These are phyloP conservation scores for Pezizomycotina sp. DNA, from an alignment of 2,329 filamentous ascomycete genomes.

Conservation along the genomic window DNA sequence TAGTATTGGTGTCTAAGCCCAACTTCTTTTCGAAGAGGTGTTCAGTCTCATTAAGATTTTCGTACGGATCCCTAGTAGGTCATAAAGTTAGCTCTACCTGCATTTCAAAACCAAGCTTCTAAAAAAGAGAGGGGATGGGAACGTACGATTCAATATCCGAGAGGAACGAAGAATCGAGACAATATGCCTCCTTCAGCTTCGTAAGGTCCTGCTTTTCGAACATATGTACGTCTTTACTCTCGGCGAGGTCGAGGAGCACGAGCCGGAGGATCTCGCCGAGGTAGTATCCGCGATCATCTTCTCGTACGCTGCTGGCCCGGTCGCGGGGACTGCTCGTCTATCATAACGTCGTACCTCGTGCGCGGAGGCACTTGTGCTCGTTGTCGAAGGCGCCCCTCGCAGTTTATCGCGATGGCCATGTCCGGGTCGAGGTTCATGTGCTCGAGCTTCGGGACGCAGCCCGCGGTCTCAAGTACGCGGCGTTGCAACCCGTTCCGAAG, in stretches of 20 bases:
- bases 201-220: constrained; percentile 72
- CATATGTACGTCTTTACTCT: constrained; percentile 55
- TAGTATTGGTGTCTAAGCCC: constrained; percentile 48
- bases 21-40: constrained; percentile 69
- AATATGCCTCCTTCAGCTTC: constrained; percentile 70
- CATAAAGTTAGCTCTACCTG: constrained; percentile 8
- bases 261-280: constrained; percentile 89
- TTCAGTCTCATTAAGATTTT: constrained; percentile 79
- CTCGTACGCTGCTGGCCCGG: constrained; percentile 92
- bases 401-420: constrained; percentile 86
- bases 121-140: constrained; percentile 18
- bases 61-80: constrained; percentile 70
- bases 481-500: constrained; percentile 95
- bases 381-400: constrained; percentile 93
- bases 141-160: constrained; percentile 73
- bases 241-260: constrained; percentile 67
- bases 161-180: constrained; percentile 81
- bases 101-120: neutral
- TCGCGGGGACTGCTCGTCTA: constrained; percentile 80
- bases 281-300: constrained; percentile 97
- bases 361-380: constrained; percentile 73
- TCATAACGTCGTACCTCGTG: constrained; percentile 69
- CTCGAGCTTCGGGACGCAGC: constrained; percentile 81
- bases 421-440: constrained; percentile 76
- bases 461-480: constrained; percentile 87